A percentile compares a stretch with the other conserved stretches of the same genome.
Evolutionary conservation across 192 early-diverging fungal species (phyloP).

Genomic region (Backusella parvicylindrica): DNA sequence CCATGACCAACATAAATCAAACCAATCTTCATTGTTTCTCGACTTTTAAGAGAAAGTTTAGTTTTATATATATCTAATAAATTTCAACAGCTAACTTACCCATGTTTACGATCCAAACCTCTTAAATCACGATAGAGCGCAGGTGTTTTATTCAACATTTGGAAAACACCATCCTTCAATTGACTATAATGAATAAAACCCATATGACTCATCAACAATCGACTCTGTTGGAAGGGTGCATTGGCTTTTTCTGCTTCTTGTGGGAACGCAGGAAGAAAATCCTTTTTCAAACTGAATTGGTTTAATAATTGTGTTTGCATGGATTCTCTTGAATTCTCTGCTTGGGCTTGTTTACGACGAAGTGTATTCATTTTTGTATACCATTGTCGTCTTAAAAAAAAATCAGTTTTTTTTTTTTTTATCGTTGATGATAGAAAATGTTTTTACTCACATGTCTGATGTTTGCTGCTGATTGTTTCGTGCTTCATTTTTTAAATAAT

Average conservation of each 20-base stretch:
- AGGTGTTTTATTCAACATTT: slow-evolving; percentile 62
- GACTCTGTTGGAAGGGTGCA: slow-evolving; percentile 57
- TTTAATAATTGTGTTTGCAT: slow-evolving; percentile 19
- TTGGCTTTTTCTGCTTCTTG: slow-evolving; percentile 44
- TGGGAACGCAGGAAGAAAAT: slow-evolving; percentile 49
- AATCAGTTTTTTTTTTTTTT: neutral
- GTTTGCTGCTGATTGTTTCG: slow-evolving; percentile 15
- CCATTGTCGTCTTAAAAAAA: slow-evolving; percentile 13
- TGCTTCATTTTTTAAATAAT: slow-evolving; percentile 45
- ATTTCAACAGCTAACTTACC: slow-evolving; percentile 38
- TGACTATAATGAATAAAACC: slow-evolving; percentile 73
- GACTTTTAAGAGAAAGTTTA: slow-evolving; percentile 37
- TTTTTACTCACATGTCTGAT: slow-evolving; percentile 19
- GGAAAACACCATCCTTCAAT: slow-evolving; percentile 66
- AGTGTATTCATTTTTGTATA: slow-evolving; percentile 22
- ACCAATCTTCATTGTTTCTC: slow-evolving; percentile 88
- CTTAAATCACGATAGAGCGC: slow-evolving; percentile 69
- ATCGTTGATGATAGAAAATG: too few relatives aligned
- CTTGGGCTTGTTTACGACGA: neutral
- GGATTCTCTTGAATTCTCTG: neutral
- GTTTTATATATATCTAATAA: neutral
- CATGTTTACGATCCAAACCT: slow-evolving; percentile 76
- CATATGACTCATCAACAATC: slow-evolving; percentile 73
- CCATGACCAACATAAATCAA: slow-evolving; percentile 88
- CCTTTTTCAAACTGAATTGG: slow-evolving; percentile 46